Evolutionary conservation across 129 eudicot species (phyloP), one percentile per base, ranked within the genome.

Genomic region (Centrapalus pauciflorus): DNA sequence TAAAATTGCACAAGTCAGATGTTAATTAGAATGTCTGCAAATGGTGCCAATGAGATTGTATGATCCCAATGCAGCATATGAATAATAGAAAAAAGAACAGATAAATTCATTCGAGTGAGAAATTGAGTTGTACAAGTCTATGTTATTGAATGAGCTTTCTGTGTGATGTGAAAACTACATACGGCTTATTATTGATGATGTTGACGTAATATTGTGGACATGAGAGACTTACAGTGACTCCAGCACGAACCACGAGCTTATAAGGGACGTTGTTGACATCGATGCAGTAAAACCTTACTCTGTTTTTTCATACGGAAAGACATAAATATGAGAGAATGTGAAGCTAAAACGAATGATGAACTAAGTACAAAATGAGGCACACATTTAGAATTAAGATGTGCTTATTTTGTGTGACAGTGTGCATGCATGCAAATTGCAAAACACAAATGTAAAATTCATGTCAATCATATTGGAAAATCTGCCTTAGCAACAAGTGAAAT

Each of bases 211-310:
- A 11, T 25, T 43, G 58, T 29, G n/a, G 40, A n/a, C 5, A 33
- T 35, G 54, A 50, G 49, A 72, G 59, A 77, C 95, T 90, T 82
- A 90, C 95, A 50, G 92, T 84, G 60, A 90, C 80, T 54, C 87
- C 97, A 69, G 91, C 95, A 52, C 77, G 91, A 67, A 66, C 89
- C 64, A 90, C 89, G 19, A 90, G 92, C 76, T 82, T 81, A 79
- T 86, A 84, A 2, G 92, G 81, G 54, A 90, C 92, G 35, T 80
- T 80, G 77, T 87, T 90, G 75, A 90, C 95, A 69, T 90, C 91
- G 11, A 90, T 56, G 54, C 78, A 80, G 28, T 77, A 87, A 72
- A 90, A 90, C 72, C 75, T 68, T 50, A 80, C 57, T 58, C 97
- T 90, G 90, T 59, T 48, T 27, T 55, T 59, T 14, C 8, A 38